Base-by-base conservation (phyloP, 1,139 yeast species). In the Saccharomyces hybrid region DNA sequence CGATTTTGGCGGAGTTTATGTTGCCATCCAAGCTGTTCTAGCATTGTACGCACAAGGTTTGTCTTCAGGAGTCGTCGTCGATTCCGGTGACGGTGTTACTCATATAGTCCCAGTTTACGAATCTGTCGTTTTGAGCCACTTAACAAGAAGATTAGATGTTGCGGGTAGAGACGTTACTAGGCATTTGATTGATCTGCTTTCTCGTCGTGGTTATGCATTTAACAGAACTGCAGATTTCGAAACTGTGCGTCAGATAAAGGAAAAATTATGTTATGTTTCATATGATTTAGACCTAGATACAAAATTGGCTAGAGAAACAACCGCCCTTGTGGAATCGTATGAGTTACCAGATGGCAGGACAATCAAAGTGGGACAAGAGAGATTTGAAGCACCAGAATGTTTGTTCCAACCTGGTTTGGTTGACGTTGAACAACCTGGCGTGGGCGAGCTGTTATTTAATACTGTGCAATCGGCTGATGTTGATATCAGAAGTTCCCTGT, bases 141-240 rank as follows among this genome's bases (percentile, higher is more conserved):
- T 90, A 66, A 93, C 97, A 7, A 83, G 85, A 67, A 83, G 99
- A 70, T 78, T 93, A 65, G 97, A 95, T 71, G 96, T 93, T 58
- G 99, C 99, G 2, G 99, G 99, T 63, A 83, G 99, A 72, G 99
- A 93, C 66, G 98, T 95, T 51, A 93, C 99, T 23, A 83, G 97
- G 68, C 90, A 93, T 71, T 78, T 93, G 73, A 91, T 93, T 71
- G 93, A 85, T 64, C 78, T 93, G 64, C 77, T 93, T 64, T 82
- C 95, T 59, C 89, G 98, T 72, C 84, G 98, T 65, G 99, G 99
- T 51, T 95, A 93, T 71, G 97, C 98, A 5, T 91, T 93, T 74
- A 95, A 93, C 76, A 83, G 99, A 76, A 91, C 96, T 47, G 99
- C 99, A 9, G 99, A 93, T 75, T 93, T 93, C 65, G 99, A 93